Evolutionary conservation across 2,329 filamentous ascomycete genomes (phyloP).

Genomic region (Sporothrix phasma): DNA sequence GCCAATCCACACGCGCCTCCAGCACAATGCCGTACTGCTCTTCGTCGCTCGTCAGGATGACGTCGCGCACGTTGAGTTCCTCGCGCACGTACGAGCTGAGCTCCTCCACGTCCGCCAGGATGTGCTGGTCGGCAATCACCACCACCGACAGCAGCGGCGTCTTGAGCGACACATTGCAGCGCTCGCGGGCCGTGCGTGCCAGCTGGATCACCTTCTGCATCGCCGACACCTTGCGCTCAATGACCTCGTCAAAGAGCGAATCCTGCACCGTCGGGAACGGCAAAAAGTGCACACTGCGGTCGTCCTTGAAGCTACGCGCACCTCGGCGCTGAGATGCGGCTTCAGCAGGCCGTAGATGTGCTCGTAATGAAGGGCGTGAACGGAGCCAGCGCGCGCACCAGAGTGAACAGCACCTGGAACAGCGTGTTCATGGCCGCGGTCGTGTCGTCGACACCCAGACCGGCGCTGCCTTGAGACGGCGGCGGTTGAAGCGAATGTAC

Average conservation of each 20-base stretch:
- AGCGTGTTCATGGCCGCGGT: conserved; percentile 85
- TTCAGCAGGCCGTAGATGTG: conserved; percentile 82
- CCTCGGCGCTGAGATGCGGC: conserved; percentile 66
- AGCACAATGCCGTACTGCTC: conserved; percentile 87
- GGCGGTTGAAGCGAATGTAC: conserved; percentile 94
- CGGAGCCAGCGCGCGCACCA: conserved; percentile 79
- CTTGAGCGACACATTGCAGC: conserved; percentile 75
- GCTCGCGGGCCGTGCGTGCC: conserved; percentile 74
- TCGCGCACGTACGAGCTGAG: conserved; percentile 83
- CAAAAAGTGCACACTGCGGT: conserved; percentile 85
- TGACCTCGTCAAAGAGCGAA: conserved; percentile 75
- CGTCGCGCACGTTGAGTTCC: conserved; percentile 81
- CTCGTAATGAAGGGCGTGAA: conserved; percentile 96
- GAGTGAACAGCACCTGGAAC: conserved; percentile 84
- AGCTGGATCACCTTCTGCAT: conserved; percentile 98
- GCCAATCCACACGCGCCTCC: conserved; percentile 84
- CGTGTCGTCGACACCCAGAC: conserved; percentile 73
- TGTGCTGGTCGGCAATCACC: conserved; percentile 77
- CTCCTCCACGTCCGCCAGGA: conserved; percentile 76
- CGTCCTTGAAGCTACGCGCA: conserved; percentile 53
- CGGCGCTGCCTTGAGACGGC: conserved; percentile 80
- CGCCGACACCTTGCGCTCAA: conserved; percentile 75
- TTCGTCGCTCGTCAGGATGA: conserved; percentile 78
- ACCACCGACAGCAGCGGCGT: conserved; percentile 82
- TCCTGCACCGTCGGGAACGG: conserved; percentile 79